Evolutionary conservation across 139 green algal species (phyloP).

Genomic region (Gonium pectorale): DNA sequence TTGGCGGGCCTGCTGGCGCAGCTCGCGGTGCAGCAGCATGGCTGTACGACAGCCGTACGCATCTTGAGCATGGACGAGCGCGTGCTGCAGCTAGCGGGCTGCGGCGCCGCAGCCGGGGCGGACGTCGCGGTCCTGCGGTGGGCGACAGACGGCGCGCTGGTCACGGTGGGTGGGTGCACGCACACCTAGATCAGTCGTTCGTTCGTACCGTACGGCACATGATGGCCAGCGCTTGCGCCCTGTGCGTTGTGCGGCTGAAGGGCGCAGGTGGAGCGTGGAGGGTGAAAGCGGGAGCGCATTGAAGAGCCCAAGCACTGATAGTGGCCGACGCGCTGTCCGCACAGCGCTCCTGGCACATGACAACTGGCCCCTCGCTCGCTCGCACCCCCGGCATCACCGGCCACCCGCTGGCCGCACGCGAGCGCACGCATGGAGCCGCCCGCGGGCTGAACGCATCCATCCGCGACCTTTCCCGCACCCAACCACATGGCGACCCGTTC

Average conservation of each 20-base stretch:
- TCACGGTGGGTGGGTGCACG: not conserved
- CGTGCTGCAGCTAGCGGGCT: not conserved
- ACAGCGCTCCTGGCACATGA: not conserved
- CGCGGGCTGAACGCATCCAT: not conserved
- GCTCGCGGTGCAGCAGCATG: not conserved
- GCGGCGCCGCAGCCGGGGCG: not conserved
- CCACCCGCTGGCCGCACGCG: too few relatives aligned
- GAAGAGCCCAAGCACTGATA: too few relatives aligned
- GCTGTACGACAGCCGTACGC: not conserved
- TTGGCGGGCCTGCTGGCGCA: not conserved
- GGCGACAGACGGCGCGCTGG: not conserved
- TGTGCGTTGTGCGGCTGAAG: too few relatives aligned
- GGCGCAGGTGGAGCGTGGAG: not conserved
- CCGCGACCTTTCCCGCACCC: not conserved
- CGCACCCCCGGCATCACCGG: too few relatives aligned
- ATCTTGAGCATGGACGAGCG: not conserved
- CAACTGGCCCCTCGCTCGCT: too few relatives aligned
- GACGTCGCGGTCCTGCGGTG: not conserved
- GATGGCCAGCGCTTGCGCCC: too few relatives aligned
- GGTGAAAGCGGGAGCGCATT: not conserved
- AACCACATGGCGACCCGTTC: not conserved
- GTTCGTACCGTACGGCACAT: too few relatives aligned
- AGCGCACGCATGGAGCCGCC: too few relatives aligned
- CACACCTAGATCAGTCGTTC: too few relatives aligned
- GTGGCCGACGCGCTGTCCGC: too few relatives aligned